These are phyloP conservation scores for Rhodotorula sp. DNA, from an alignment of 1,284 basidiomycete genomes.

Conservation along the genomic window DNA sequence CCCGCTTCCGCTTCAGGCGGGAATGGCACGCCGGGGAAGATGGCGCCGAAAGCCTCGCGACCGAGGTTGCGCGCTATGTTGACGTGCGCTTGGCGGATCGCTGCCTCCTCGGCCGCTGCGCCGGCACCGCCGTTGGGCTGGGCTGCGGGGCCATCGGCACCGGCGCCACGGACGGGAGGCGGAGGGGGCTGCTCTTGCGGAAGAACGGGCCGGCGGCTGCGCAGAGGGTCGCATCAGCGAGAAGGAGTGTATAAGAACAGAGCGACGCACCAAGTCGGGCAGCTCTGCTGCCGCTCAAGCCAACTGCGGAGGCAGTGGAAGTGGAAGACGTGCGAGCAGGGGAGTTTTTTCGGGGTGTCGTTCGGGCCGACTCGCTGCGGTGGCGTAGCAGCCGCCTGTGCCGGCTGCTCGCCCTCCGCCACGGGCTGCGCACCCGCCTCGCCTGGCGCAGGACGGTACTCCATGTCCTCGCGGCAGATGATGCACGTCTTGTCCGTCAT, in stretches of 20 bases:
- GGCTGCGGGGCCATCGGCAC: not conserved
- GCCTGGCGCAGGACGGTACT: slow-evolving; percentile 52
- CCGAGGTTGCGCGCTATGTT: slow-evolving; percentile 42
- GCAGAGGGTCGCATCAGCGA: not conserved
- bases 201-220: slow-evolving; percentile 36
- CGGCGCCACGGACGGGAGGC: slow-evolving; percentile 1
- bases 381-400: slow-evolving; percentile 40
- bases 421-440: not conserved
- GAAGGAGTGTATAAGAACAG: not conserved
- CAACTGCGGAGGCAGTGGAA: slow-evolving; percentile 95
- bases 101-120: slow-evolving; percentile 3
- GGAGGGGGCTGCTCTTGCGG: slow-evolving; percentile 29
- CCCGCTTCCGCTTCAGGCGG: slow-evolving; percentile 28
- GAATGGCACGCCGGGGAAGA: slow-evolving; percentile 36
- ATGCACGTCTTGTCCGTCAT: slow-evolving; percentile 92
- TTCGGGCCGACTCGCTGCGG: slow-evolving; percentile 66
- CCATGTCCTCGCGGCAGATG: slow-evolving; percentile 98
- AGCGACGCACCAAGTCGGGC: slow-evolving; percentile 82
- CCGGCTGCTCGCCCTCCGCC: slow-evolving; percentile 42
- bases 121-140: not conserved
- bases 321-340: slow-evolving; percentile 97
- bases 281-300: slow-evolving; percentile 89
- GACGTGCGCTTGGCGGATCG: slow-evolving; percentile 35
- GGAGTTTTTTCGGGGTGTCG: slow-evolving; percentile 92
- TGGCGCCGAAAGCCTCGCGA: slow-evolving; percentile 31